Evolutionary conservation across 1,139 yeast genomes (phyloP).

Genomic region (Blastobotrys aristatus): DNA sequence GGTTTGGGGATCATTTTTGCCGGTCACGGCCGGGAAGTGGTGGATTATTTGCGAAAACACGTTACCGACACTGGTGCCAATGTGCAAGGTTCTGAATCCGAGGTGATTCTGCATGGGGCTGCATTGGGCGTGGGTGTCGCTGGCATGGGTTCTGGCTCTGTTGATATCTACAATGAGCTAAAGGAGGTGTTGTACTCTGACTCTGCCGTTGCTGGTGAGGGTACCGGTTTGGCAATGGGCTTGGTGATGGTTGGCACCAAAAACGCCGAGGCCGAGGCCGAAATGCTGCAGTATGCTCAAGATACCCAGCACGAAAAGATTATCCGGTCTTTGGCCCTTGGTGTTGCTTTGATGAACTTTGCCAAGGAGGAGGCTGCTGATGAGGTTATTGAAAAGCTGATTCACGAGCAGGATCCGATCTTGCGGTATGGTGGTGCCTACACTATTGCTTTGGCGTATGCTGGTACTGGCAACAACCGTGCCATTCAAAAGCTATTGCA

Average conservation of each 20-base stretch:
- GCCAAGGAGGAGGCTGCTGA: conserved; percentile 86
- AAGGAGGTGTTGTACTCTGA: conserved; percentile 84
- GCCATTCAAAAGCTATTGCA: conserved; percentile 86
- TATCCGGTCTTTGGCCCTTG: conserved; percentile 84
- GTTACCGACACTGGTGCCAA: conserved; percentile 58
- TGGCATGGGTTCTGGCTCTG: conserved; percentile 86
- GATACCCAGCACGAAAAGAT: conserved; percentile 97
- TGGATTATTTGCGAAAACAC: conserved; percentile 71
- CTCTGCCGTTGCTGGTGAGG: conserved; percentile 92
- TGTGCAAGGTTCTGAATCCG: conserved; percentile 64
- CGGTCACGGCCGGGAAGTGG: conserved; percentile 89
- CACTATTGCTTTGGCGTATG: conserved; percentile 91
- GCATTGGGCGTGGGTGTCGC: conserved; percentile 95
- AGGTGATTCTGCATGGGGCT: conserved; percentile 92
- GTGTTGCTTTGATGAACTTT: conserved; percentile 79
- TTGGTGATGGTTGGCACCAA: conserved; percentile 95
- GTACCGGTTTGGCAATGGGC: conserved; percentile 97
- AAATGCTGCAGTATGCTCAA: conserved; percentile 87
- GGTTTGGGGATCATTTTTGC: conserved; percentile 94
- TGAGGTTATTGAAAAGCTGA: conserved; percentile 57
- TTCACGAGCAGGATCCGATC: conserved; percentile 73
- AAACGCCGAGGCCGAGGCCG: conserved; percentile 61
- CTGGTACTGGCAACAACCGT: conserved; percentile 87
- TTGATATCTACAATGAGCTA: conserved; percentile 71
- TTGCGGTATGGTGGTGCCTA: conserved; percentile 95